Percentiles rank a stretch among this genome's conserved stretches.
Conservation (phyloP, 2,329 filamentous ascomycete genomes). For the Teratosphaeria pseudoeucalypti region DNA sequence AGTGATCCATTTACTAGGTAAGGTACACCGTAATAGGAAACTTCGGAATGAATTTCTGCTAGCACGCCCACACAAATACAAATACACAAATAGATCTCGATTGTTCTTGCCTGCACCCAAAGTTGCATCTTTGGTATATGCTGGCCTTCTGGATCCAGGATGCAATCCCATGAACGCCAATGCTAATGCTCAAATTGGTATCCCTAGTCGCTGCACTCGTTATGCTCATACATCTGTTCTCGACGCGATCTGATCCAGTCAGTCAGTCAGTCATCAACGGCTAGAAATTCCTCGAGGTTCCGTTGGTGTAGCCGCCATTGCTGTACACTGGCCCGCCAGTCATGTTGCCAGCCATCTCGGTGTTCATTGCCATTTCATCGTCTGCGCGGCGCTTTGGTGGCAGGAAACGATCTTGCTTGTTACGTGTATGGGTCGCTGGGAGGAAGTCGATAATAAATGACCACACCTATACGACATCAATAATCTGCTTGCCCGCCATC, state of each 20-base stretch:
- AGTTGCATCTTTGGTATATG: background rate
- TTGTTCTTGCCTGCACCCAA: background rate
- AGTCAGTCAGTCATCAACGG: background rate
- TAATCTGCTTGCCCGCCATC: background rate
- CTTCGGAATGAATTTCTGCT: too few relatives aligned
- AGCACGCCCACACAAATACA: background rate
- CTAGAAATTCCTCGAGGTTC: background rate
- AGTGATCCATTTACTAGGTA: too few relatives aligned
- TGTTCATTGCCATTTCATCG: conserved; percentile 20
- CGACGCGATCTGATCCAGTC: background rate
- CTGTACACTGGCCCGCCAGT: conserved; percentile 24
- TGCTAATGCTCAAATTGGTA: background rate
- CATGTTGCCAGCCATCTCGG: conserved; percentile 17
- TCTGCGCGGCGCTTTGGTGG: conserved; percentile 28
- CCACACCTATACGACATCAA: conserved; percentile 3
- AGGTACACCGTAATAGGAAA: too few relatives aligned
- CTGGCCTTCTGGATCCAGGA: background rate
- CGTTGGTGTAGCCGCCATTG: conserved; percentile 9
- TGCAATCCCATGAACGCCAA: background rate
- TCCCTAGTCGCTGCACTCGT: background rate
- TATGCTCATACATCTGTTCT: background rate
- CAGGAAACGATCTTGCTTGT: conserved; percentile 25
- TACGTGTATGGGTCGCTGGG: conserved; percentile 59
- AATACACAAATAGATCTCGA: background rate
- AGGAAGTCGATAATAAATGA: conserved; percentile 73